Evolutionary conservation across 345 rosid species (phyloP).

Genomic region (Gossypium rotundifolium): DNA sequence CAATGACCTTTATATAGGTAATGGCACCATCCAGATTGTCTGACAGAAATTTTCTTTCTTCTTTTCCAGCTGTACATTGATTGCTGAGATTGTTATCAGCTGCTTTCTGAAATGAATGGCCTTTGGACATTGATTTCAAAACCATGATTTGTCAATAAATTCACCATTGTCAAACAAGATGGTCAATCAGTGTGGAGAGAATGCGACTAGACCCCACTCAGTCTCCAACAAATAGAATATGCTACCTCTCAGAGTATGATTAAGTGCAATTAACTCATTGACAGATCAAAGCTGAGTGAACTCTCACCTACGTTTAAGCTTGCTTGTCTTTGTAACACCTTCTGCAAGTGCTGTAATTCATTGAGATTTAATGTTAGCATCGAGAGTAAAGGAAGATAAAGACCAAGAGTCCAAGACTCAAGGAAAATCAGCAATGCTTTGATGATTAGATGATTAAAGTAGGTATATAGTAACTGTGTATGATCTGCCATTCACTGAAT

Average conservation of each 20-base stretch:
- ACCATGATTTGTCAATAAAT: background rate
- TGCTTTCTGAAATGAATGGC: background rate
- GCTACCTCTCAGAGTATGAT: constrained; percentile 21
- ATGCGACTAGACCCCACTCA: background rate
- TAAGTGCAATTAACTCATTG: constrained; percentile 20
- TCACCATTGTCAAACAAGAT: background rate
- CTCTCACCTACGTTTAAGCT: constrained; percentile 59
- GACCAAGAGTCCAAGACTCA: background rate
- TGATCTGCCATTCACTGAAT: background rate
- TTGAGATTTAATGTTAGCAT: constrained; percentile 9
- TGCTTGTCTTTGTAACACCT: constrained; percentile 73
- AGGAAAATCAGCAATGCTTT: background rate
- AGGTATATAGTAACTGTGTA: background rate
- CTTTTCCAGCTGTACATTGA: background rate
- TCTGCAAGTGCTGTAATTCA: constrained; percentile 49
- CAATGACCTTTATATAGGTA: background rate
- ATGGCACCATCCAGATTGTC: background rate
- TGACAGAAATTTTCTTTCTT: background rate
- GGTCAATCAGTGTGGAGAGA: background rate
- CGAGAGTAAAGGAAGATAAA: background rate
- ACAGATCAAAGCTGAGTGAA: constrained; percentile 22
- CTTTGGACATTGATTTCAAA: background rate
- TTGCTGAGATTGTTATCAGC: background rate
- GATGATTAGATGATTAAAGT: background rate
- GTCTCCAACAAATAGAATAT: background rate